Conservation (phyloP, 768 basidiomycete species). For the Auricularia auricula-judae region DNA sequence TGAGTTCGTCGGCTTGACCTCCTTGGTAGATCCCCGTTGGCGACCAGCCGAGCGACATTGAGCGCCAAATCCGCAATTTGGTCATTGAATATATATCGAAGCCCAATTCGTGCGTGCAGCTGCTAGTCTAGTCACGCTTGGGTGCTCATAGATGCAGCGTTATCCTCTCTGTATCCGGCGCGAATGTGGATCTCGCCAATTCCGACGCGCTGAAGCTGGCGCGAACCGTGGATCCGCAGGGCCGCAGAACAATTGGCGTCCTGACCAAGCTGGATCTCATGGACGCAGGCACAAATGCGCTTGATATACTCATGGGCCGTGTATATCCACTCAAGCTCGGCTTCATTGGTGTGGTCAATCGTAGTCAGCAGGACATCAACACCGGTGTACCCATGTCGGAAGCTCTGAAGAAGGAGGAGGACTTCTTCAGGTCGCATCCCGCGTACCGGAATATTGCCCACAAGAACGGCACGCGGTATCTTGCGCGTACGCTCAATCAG, state of each 20-base stretch:
- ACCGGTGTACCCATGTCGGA: conserved; percentile 75
- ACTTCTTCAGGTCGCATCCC: conserved; percentile 83
- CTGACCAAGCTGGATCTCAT: conserved; percentile 96
- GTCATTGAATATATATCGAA: conserved; percentile 96
- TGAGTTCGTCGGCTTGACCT: no score
- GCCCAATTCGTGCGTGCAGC: conserved; percentile 68
- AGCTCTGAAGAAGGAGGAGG: conserved; percentile 72
- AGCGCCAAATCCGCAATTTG: conserved; percentile 87
- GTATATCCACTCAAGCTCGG: conserved; percentile 97
- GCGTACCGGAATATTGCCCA: conserved; percentile 94
- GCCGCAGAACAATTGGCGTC: conserved; percentile 91
- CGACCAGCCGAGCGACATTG: conserved; percentile 96
- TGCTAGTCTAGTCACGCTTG: background rate
- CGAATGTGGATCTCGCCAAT: conserved; percentile 97
- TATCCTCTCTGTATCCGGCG: conserved; percentile 91
- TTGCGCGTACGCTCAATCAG: conserved; percentile 89
- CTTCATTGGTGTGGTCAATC: conserved; percentile 96
- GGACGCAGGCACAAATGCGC: conserved; percentile 97
- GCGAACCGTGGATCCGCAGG: conserved; percentile 89
- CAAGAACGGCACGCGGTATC: conserved; percentile 92
- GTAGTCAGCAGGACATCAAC: conserved; percentile 96
- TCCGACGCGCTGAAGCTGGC: conserved; percentile 97
- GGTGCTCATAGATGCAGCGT: conserved; percentile 40
- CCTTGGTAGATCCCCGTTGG: conserved; percentile 74
- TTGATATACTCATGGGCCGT: conserved; percentile 91